phyloP scores from a whole-genome alignment of 2,329 filamentous ascomycete genomes.

The Teratosphaeriaceae sp. region DNA sequence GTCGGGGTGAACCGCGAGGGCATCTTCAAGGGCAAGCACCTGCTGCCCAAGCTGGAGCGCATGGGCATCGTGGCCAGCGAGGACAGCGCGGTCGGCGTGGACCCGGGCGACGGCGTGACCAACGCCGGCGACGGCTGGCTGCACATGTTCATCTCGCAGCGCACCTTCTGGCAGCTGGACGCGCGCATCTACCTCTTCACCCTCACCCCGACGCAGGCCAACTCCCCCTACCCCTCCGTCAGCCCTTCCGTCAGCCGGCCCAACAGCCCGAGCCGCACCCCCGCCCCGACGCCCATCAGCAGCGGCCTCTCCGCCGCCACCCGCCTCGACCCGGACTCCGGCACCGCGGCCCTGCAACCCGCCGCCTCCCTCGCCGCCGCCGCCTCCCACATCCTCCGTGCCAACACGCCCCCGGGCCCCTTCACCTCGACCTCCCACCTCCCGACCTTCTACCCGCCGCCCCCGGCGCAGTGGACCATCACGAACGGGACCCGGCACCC shows the following conservation, averaged over 20 bases:
- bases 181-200: slow-evolving; percentile 83
- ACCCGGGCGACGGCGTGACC: slow-evolving; percentile 44
- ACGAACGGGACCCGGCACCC: slow-evolving; percentile 79
- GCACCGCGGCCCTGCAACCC: neutral
- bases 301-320: slow-evolving; percentile 6
- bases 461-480: slow-evolving; percentile 72
- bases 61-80: slow-evolving; percentile 79
- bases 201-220: slow-evolving; percentile 51
- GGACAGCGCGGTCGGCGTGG: slow-evolving; percentile 64
- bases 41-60: slow-evolving; percentile 84
- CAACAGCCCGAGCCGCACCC: slow-evolving; percentile 40
- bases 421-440: slow-evolving; percentile 79
- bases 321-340: neutral
- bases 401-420: slow-evolving; percentile 47
- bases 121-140: slow-evolving; percentile 62
- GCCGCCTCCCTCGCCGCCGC: slow-evolving; percentile 1
- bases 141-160: slow-evolving; percentile 72
- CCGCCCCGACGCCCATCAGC: no score
- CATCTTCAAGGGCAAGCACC: slow-evolving; percentile 74
- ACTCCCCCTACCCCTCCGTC: slow-evolving; percentile 42
- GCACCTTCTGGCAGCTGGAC: slow-evolving; percentile 89
- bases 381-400: slow-evolving; percentile 9
- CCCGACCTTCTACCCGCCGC: slow-evolving; percentile 83
- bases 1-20: slow-evolving; percentile 80
- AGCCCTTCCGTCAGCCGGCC: slow-evolving; percentile 48